phyloP scores from a whole-genome alignment of 176 grass and related monocot genomes.

The Rhynchospora pubera region DNA sequence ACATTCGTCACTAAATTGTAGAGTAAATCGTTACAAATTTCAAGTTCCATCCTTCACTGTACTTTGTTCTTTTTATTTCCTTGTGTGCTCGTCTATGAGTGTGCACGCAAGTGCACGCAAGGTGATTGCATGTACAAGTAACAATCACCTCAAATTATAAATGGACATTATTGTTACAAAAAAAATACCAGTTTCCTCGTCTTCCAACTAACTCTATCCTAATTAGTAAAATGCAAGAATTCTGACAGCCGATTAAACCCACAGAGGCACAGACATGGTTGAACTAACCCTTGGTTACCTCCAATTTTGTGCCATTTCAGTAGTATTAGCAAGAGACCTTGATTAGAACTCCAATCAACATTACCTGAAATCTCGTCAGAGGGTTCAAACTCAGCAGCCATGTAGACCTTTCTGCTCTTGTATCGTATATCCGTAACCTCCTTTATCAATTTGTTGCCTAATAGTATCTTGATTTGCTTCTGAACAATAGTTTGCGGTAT shows the following conservation, averaged over 20 bases:
- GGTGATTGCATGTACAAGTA: background rate
- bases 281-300: background rate
- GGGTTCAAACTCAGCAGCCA: slow-evolving; percentile 7
- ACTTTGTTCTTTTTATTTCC: no score
- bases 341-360: background rate
- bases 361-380: slow-evolving; percentile 18
- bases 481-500: slow-evolving; percentile 4
- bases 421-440: background rate
- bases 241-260: background rate
- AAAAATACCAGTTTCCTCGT: background rate
- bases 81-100: background rate
- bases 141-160: background rate
- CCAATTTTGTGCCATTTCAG: background rate
- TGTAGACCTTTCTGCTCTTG: slow-evolving; percentile 7
- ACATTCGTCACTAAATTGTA: background rate
- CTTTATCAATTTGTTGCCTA: background rate
- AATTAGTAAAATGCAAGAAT: background rate
- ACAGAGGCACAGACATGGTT: background rate
- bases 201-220: background rate
- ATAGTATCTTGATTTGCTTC: background rate
- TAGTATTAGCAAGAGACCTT: background rate
- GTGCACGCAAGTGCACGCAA: background rate
- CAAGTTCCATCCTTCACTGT: no score
- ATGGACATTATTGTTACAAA: background rate
- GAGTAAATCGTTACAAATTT: background rate